phyloP scores from a whole-genome alignment of 768 basidiomycete genomes.

The Auricularia sp. region DNA sequence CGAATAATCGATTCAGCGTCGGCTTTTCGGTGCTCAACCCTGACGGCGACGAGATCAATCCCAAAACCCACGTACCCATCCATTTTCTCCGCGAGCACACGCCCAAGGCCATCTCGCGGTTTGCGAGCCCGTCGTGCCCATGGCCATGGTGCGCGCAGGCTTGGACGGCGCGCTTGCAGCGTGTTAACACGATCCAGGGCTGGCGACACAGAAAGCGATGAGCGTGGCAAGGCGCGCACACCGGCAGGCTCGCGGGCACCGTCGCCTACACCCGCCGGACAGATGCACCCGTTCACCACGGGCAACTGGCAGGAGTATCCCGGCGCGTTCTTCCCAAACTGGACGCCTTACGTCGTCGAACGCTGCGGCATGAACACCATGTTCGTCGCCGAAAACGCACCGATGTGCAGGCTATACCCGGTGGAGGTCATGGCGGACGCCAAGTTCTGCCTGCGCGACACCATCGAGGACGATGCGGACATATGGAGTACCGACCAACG shows the following conservation, averaged over 20 bases:
- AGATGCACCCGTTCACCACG: background rate
- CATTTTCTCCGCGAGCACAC: background rate
- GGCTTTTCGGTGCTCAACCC: background rate
- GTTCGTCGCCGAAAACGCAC: background rate
- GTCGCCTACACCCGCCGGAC: background rate
- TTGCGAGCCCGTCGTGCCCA: background rate
- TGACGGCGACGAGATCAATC: background rate
- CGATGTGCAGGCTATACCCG: background rate
- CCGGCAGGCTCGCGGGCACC: background rate
- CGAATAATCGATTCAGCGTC: background rate
- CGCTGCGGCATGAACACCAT: background rate
- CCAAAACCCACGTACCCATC: background rate
- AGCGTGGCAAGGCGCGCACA: background rate
- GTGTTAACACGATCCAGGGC: background rate
- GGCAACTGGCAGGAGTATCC: background rate
- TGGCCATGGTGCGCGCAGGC: background rate
- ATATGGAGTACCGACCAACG: background rate
- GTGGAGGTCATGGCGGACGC: background rate
- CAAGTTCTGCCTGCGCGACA: background rate
- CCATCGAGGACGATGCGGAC: background rate
- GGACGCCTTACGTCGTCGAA: background rate
- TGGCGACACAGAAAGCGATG: background rate
- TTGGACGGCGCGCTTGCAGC: background rate
- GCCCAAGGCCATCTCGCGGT: background rate
- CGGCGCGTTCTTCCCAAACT: background rate